Conservation (phyloP, 2,329 filamentous ascomycete species). For the Berkeleyomyces rouxiae region DNA sequence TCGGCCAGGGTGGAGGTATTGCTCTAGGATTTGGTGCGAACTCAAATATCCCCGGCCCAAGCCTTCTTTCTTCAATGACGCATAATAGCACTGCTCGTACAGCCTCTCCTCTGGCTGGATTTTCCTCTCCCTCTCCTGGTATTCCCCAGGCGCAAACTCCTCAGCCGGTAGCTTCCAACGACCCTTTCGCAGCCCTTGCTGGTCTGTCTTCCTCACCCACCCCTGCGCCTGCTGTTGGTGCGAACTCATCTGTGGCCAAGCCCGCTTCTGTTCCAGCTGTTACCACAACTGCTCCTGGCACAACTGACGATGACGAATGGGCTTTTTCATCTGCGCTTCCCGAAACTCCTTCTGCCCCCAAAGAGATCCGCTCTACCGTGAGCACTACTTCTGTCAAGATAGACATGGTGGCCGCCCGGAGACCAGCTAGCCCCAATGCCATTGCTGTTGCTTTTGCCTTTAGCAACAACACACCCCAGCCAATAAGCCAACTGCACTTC, state of each 20-base stretch:
- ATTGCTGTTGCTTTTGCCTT: slow-evolving; percentile 65
- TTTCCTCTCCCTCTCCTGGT: slow-evolving; percentile 30
- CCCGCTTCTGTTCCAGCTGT: slow-evolving; percentile 18
- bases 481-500: slow-evolving; percentile 68
- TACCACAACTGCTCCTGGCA: slow-evolving; percentile 20
- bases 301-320: slow-evolving; percentile 73
- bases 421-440: slow-evolving; percentile 33
- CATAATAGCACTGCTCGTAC: slow-evolving; percentile 38
- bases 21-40: slow-evolving; percentile 63
- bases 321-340: slow-evolving; percentile 79
- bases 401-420: slow-evolving; percentile 52
- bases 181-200: slow-evolving; percentile 37
- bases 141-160: neutral
- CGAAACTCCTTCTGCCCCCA: slow-evolving; percentile 34
- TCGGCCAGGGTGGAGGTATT: slow-evolving; percentile 64
- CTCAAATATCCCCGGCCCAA: slow-evolving; percentile 47
- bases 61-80: slow-evolving; percentile 46
- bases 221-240: slow-evolving; percentile 16
- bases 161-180: slow-evolving; percentile 20
- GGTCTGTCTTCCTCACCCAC: slow-evolving; percentile 14
- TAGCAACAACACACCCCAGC: slow-evolving; percentile 58
- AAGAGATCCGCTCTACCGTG: slow-evolving; percentile 47
- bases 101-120: slow-evolving; percentile 26
- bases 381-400: slow-evolving; percentile 56
- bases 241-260: neutral